Base-by-base conservation (phyloP, 106 monocot genomes). In the Dendrobium huoshanense region DNA sequence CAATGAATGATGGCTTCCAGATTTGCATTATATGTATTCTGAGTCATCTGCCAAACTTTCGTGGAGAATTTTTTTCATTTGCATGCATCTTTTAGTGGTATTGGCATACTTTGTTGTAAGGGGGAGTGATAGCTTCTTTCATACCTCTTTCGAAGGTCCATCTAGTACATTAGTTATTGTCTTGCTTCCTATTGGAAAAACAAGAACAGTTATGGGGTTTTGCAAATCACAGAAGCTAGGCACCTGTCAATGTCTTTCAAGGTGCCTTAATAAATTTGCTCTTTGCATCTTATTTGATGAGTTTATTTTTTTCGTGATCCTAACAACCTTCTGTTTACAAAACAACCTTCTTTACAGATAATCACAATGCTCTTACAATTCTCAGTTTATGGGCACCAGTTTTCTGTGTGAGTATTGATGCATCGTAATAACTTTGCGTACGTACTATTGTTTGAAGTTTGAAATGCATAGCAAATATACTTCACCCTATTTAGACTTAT, bases 301-400 rank as follows among this genome's bases (percentile, higher is more conserved):
- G 10, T 61, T 61, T 10, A 61, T 61, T 5, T 61, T n/a, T 61
- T 22, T 22, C 8, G n/a, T 22, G 2, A 4, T 20, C 22, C 37
- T 70, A 70, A 70, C 37, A 37, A 37, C 15, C 29, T 45, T 67
- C 20, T 48, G 4, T 19, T 43, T 65, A 5, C 19, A 18, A 6
- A 43, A 37, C 42, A 11, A 8, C 16, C 2, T 76, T 9, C 25
- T 70, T 19, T 84, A 75, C 96, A 97, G 96, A 91, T 90, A 97
- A 97, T 78, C 89, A 97, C 80, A 97, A 97, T 83, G 94, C 94
- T 25, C 40, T 97, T 44, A 90, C 96, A 24, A 77, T 97, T 85
- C 87, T 94, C 73, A 81, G 90, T 83, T 82, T 97, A 42, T 97
- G 96, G 96, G 90, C 96, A 0, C 96, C 96, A 77, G 90, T 94